Percentiles rank a stretch among this genome's conserved stretches.
Evolutionary conservation across 2,329 filamentous ascomycete genomes (phyloP).

Genomic region (Endocalyx cinctus): DNA sequence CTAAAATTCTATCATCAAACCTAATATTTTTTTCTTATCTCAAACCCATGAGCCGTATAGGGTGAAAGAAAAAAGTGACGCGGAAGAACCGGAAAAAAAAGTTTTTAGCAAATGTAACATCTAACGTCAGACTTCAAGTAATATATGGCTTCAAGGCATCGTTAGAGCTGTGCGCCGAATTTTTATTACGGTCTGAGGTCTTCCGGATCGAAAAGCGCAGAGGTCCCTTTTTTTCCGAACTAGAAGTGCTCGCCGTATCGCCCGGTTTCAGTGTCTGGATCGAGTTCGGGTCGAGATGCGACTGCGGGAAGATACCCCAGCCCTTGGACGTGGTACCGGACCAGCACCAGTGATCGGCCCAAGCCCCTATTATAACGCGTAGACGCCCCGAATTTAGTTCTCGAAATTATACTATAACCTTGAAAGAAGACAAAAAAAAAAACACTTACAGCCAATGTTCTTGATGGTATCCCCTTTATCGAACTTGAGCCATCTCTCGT

Average conservation of each 20-base stretch:
- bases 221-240: conserved; percentile 25
- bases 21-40: too few species aligned
- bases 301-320: conserved; percentile 28
- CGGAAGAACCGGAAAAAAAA: too few species aligned
- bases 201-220: conserved; percentile 22
- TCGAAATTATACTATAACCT: not conserved
- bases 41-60: too few species aligned
- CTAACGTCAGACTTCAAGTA: too few species aligned
- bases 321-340: conserved; percentile 28
- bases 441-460: conserved; percentile 44
- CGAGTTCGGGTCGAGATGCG: conserved; percentile 25
- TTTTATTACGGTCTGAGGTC: conserved; percentile 18
- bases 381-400: too few species aligned
- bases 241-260: conserved; percentile 22
- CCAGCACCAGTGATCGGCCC: conserved; percentile 30
- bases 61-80: too few species aligned
- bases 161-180: too few species aligned
- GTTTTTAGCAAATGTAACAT: too few species aligned
- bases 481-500: conserved; percentile 52
- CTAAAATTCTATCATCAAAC: too few species aligned
- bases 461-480: conserved; percentile 63
- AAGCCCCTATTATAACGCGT: conserved; percentile 22
- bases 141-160: too few species aligned
- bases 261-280: conserved; percentile 19
- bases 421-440: not conserved